Percentiles rank a stretch among this genome's conserved stretches.
Conservation (phyloP, 306 rosid genomes). For the Arachis stenosperma region DNA sequence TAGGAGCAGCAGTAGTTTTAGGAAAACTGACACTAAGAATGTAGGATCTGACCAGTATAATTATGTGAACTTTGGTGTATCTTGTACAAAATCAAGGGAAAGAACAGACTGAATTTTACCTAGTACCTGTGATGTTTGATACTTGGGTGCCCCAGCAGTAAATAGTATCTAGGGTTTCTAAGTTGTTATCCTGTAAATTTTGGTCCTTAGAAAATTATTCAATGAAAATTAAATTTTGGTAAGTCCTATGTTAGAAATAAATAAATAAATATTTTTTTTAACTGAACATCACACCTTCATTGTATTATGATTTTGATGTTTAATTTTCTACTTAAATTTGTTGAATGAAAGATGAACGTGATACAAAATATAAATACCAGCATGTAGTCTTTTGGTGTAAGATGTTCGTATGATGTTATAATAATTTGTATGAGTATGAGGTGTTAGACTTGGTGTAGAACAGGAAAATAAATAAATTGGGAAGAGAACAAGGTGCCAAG, state of each 20-base stretch:
- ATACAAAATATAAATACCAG: no score
- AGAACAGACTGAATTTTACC: slow-evolving; percentile 49
- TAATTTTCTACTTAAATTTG: neutral
- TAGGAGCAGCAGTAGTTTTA: slow-evolving; percentile 52
- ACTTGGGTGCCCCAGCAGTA: slow-evolving; percentile 41
- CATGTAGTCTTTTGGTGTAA: neutral
- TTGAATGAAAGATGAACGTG: no score
- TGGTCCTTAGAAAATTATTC: neutral
- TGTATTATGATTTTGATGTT: neutral
- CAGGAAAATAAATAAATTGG: neutral
- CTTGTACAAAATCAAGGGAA: slow-evolving; percentile 51
- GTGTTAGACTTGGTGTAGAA: neutral
- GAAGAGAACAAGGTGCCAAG: no score
- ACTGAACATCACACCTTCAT: no score
- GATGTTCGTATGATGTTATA: no score
- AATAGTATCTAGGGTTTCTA: slow-evolving; percentile 42
- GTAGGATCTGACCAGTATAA: slow-evolving; percentile 46
- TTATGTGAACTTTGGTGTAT: slow-evolving; percentile 51
- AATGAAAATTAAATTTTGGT: neutral
- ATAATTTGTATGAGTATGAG: neutral
- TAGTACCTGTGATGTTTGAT: slow-evolving; percentile 21
- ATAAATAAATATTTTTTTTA: neutral
- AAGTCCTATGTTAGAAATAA: neutral
- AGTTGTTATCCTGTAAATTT: neutral
- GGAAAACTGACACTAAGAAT: slow-evolving; percentile 54